Evolutionary conservation across 257 asterid species (phyloP).

Genomic region (Solanum phureja): DNA sequence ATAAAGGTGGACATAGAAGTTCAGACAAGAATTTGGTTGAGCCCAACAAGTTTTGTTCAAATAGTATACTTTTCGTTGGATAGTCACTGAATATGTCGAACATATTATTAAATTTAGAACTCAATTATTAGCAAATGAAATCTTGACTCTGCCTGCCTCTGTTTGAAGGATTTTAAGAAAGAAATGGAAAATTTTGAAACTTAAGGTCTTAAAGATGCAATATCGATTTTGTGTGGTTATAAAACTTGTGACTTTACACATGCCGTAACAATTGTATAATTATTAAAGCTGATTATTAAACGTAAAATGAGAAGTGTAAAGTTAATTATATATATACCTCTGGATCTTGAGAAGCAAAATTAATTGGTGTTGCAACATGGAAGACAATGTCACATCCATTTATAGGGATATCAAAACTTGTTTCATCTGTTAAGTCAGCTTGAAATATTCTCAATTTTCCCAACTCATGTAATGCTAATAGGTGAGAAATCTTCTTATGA

Average conservation of each 20-base stretch:
- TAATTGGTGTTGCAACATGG: slow-evolving; percentile 18
- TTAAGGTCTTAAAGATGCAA: not conserved
- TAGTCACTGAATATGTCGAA: too few species aligned
- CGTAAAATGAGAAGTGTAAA: not conserved
- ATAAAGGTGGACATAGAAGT: not conserved
- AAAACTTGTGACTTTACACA: not conserved
- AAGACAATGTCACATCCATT: slow-evolving; percentile 11
- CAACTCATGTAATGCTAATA: not conserved
- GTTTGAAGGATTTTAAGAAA: not conserved
- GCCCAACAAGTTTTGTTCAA: not conserved
- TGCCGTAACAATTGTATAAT: not conserved
- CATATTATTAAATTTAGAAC: too few species aligned
- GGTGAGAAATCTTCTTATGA: slow-evolving; percentile 8
- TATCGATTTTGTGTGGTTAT: not conserved
- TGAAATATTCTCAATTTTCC: not conserved
- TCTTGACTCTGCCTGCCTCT: not conserved
- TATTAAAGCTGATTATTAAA: not conserved
- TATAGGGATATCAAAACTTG: slow-evolving; percentile 12
- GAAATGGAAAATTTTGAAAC: not conserved
- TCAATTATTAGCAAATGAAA: too few species aligned
- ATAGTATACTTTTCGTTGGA: too few species aligned
- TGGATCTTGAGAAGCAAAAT: slow-evolving; percentile 16
- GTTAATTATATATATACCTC: not conserved
- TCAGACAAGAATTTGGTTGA: not conserved
- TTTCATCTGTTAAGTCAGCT: slow-evolving; percentile 11